A percentile compares a stretch with the other conserved stretches of the same genome.
phyloP scores from a whole-genome alignment of 441 rosid genomes.

The Arabidopsis hybrid region DNA sequence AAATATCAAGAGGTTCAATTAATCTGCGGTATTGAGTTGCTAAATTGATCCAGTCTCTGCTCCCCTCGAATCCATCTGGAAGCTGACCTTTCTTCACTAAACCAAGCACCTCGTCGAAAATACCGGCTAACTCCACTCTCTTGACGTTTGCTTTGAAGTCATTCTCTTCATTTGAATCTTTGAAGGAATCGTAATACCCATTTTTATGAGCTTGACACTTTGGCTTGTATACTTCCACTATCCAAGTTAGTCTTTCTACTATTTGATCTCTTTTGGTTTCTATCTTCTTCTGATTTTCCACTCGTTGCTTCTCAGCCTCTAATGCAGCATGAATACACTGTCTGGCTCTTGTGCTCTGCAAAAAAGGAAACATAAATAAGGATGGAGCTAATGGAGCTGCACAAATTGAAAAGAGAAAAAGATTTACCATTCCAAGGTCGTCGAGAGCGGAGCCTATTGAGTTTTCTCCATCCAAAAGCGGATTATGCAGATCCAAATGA shows the following conservation, averaged over 20 bases:
- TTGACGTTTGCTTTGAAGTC: constrained; percentile 77
- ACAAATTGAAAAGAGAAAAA: background rate
- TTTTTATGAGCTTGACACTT: constrained; percentile 46
- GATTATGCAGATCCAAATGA: constrained; percentile 47
- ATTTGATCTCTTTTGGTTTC: constrained; percentile 43
- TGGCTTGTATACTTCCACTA: constrained; percentile 53
- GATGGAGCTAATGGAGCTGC: background rate
- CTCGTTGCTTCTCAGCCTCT: constrained; percentile 65
- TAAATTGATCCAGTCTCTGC: constrained; percentile 48
- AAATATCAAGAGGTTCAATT: constrained; percentile 80
- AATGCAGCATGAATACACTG: constrained; percentile 67
- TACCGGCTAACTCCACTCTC: constrained; percentile 75
- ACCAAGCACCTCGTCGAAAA: constrained; percentile 70
- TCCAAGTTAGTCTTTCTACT: constrained; percentile 23
- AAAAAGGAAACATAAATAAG: constrained; percentile 21
- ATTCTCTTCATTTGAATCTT: constrained; percentile 42
- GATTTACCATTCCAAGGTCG: constrained; percentile 75
- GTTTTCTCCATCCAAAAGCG: constrained; percentile 45
- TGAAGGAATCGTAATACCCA: constrained; percentile 80
- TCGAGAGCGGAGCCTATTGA: constrained; percentile 38
- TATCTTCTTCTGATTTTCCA: constrained; percentile 44
- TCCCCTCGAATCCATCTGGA: constrained; percentile 67
- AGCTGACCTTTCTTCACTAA: constrained; percentile 68
- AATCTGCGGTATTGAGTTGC: constrained; percentile 64
- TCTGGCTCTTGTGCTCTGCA: constrained; percentile 67